Evolutionary conservation across 1,284 basidiomycete species (phyloP).

Genomic region (Cryptococcus hybrid): DNA sequence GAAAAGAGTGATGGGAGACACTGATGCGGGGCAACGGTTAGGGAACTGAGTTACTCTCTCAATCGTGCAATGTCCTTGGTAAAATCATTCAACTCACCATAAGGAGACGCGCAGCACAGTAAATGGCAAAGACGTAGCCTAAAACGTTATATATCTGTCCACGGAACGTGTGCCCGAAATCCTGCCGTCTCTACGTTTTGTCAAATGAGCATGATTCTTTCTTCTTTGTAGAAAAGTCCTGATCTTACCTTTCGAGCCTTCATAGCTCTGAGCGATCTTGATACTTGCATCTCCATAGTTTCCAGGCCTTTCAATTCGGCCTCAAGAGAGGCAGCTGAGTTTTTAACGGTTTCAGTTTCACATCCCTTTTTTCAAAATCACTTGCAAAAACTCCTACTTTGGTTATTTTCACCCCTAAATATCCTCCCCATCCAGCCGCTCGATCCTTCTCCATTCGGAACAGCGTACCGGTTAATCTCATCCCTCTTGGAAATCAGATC

Average conservation of each 20-base stretch:
- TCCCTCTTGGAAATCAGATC: constrained; percentile 42
- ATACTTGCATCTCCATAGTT: constrained; percentile 43
- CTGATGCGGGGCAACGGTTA: constrained; percentile 13
- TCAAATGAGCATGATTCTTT: neutral
- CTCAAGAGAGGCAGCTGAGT: constrained; percentile 19
- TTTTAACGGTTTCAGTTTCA: neutral
- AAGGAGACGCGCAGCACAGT: constrained; percentile 46
- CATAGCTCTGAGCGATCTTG: constrained; percentile 38
- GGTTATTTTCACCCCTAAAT: constrained; percentile 37
- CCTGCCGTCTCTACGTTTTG: constrained; percentile 33
- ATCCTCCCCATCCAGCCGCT: constrained; percentile 39
- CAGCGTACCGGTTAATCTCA: constrained; percentile 25
- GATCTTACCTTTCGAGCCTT: constrained; percentile 34
- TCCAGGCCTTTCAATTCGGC: constrained; percentile 44
- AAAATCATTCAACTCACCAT: constrained; percentile 29
- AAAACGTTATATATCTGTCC: constrained; percentile 42
- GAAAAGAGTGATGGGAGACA: constrained; percentile 45
- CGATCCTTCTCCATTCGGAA: constrained; percentile 6
- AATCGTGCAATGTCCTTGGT: too few relatives aligned
- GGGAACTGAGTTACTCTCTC: neutral
- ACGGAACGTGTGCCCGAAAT: constrained; percentile 39
- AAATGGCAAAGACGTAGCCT: constrained; percentile 46
- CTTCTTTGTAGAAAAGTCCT: neutral
- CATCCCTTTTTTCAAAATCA: too few relatives aligned
- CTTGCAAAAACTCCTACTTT: constrained; percentile 13